phyloP scores from a whole-genome alignment of 768 basidiomycete species.

The Podaxis sp. region DNA sequence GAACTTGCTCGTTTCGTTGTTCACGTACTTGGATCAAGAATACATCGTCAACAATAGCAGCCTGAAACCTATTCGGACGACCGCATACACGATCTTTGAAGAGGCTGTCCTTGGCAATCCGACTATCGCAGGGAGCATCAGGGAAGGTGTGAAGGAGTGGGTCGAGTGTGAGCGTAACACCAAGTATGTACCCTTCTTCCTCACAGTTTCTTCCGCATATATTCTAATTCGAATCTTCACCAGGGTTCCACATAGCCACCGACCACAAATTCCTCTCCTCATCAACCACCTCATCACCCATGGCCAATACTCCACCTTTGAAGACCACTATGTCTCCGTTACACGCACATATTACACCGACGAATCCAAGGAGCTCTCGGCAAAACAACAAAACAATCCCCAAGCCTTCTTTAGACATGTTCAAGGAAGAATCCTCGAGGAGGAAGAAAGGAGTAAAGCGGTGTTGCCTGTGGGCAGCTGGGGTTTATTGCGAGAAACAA shows the following conservation, averaged over 20 bases:
- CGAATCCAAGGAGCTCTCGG: constrained; percentile 44
- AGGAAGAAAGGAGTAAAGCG: constrained; percentile 51
- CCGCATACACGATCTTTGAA: constrained; percentile 54
- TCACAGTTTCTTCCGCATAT: not conserved
- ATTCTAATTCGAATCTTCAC: not conserved
- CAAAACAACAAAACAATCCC: constrained; percentile 41
- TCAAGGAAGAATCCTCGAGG: constrained; percentile 49
- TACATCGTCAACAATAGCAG: constrained; percentile 48
- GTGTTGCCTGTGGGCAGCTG: constrained; percentile 53
- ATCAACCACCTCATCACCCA: constrained; percentile 58
- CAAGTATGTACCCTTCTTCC: constrained; percentile 25
- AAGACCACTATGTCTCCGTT: constrained; percentile 50
- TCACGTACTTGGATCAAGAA: constrained; percentile 72
- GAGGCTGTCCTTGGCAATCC: constrained; percentile 50
- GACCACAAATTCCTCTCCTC: constrained; percentile 47
- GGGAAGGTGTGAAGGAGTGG: constrained; percentile 49
- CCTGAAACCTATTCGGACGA: constrained; percentile 45
- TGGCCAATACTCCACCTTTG: constrained; percentile 59
- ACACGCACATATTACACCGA: constrained; percentile 53
- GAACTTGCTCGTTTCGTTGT: constrained; percentile 59
- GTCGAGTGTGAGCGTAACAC: constrained; percentile 52
- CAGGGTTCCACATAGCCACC: constrained; percentile 38
- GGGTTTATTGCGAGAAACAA: constrained; percentile 48
- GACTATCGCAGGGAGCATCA: constrained; percentile 42
- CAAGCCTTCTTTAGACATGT: constrained; percentile 54